Evolutionary conservation across 2,329 filamentous ascomycete species (phyloP).

Genomic region (Cladophialophora bantiana): DNA sequence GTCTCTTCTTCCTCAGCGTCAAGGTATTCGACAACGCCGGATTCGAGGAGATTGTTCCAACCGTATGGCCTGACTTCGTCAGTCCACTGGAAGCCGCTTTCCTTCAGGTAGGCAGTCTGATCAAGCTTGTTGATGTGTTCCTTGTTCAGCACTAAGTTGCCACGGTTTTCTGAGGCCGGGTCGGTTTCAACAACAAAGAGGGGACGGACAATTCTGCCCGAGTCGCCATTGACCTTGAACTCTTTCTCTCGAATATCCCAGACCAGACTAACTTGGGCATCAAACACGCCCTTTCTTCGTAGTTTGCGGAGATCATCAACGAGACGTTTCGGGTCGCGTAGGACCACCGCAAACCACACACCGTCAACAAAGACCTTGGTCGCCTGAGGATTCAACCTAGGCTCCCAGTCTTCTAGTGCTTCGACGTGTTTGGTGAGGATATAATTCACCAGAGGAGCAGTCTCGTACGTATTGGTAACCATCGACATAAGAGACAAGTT

Average conservation of each 20-base stretch:
- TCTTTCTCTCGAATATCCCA: conserved; percentile 96
- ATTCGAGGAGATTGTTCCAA: conserved; percentile 84
- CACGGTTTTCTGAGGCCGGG: conserved; percentile 73
- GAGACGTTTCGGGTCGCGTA: conserved; percentile 80
- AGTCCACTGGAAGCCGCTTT: conserved; percentile 55
- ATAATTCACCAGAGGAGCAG: conserved; percentile 89
- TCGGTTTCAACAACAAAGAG: conserved; percentile 94
- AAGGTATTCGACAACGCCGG: conserved; percentile 91
- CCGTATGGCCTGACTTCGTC: conserved; percentile 70
- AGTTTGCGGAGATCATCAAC: conserved; percentile 79
- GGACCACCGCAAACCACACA: conserved; percentile 93
- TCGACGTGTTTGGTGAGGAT: conserved; percentile 98
- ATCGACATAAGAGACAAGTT: conserved; percentile 98
- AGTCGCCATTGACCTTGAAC: conserved; percentile 98
- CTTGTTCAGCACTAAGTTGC: conserved; percentile 81
- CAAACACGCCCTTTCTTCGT: conserved; percentile 81
- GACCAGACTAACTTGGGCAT: conserved; percentile 91
- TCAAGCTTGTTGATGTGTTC: conserved; percentile 81
- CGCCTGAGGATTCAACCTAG: conserved; percentile 81
- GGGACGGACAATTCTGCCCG: conserved; percentile 91
- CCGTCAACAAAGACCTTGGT: conserved; percentile 99
- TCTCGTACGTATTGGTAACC: conserved; percentile 91
- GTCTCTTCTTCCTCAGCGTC: conserved; percentile 99
- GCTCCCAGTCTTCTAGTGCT: conserved; percentile 92
- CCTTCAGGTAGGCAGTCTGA: conserved; percentile 57